Conservation (phyloP, 1,284 basidiomycete genomes). For the Trichosporon faecale region DNA sequence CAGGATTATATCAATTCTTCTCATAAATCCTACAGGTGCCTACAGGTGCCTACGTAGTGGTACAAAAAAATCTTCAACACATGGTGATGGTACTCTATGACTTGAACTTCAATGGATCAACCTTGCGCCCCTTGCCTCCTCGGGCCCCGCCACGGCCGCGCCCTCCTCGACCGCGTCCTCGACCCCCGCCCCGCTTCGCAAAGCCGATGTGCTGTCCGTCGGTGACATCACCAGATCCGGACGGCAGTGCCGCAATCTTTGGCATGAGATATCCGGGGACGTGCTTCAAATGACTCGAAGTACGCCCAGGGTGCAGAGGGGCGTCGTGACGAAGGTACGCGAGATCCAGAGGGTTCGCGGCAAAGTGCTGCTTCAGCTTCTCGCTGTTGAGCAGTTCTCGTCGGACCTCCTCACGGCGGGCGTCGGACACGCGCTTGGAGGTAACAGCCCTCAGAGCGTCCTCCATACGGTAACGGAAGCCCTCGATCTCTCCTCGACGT, state of each 20-base stretch:
- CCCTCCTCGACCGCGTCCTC: slow-evolving; percentile 28
- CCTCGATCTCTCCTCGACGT: slow-evolving; percentile 75
- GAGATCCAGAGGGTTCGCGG: slow-evolving; percentile 92
- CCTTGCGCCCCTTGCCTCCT: slow-evolving; percentile 38
- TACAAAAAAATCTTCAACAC: slow-evolving; percentile 12
- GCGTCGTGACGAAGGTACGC: slow-evolving; percentile 94
- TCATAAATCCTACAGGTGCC: neutral
- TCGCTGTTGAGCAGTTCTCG: slow-evolving; percentile 90
- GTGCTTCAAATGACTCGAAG: slow-evolving; percentile 92
- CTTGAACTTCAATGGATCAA: slow-evolving; percentile 51
- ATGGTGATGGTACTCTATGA: slow-evolving; percentile 19
- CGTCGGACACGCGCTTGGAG: slow-evolving; percentile 79
- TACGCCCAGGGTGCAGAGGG: slow-evolving; percentile 78
- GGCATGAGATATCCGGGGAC: slow-evolving; percentile 92
- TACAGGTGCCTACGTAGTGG: neutral
- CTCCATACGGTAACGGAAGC: slow-evolving; percentile 98
- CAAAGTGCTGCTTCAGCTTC: slow-evolving; percentile 97
- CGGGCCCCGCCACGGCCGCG: slow-evolving; percentile 32
- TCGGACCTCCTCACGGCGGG: slow-evolving; percentile 90
- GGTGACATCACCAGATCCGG: slow-evolving; percentile 34
- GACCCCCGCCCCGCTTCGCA: slow-evolving; percentile 33
- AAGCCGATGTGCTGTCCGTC: slow-evolving; percentile 43
- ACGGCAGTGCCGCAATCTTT: slow-evolving; percentile 61
- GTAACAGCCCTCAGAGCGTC: slow-evolving; percentile 91
- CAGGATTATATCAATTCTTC: slow-evolving; percentile 7